These are phyloP conservation scores for Fusarium lyarnte DNA, from an alignment of 2,329 filamentous ascomycete genomes.

Conservation along the genomic window DNA sequence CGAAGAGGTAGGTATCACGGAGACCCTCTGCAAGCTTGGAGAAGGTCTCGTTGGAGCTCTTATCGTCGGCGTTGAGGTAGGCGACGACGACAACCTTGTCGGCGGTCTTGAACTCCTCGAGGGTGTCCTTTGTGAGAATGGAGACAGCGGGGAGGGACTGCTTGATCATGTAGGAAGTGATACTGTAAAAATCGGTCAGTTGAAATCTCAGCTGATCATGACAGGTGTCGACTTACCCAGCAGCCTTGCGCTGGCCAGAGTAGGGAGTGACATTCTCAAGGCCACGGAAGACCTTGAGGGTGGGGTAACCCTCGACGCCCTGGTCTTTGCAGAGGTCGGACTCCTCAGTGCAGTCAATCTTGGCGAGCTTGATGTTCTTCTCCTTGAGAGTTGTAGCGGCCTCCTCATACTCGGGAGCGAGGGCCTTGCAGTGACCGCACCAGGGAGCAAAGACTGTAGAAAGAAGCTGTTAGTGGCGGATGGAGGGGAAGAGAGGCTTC, in stretches of 20 bases:
- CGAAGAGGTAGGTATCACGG: conserved; percentile 93
- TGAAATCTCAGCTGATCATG: not conserved
- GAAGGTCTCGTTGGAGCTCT: conserved; percentile 89
- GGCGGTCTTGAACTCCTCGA: conserved; percentile 96
- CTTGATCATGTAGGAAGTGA: conserved; percentile 94
- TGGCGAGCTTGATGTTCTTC: conserved; percentile 85
- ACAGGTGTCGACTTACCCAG: conserved; percentile 62
- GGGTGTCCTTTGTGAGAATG: conserved; percentile 77
- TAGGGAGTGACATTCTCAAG: conserved; percentile 83
- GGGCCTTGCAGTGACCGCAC: conserved; percentile 98
- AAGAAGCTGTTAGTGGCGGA: conserved; percentile 49
- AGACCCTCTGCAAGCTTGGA: conserved; percentile 75
- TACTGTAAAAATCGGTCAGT: conserved; percentile 53
- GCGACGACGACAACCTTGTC: conserved; percentile 96
- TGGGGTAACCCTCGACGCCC: conserved; percentile 97
- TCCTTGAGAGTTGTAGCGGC: conserved; percentile 86
- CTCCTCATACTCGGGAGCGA: conserved; percentile 91
- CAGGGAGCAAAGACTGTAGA: conserved; percentile 87
- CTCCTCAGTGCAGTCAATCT: conserved; percentile 96
- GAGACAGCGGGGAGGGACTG: conserved; percentile 95
- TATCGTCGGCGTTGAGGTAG: conserved; percentile 83
- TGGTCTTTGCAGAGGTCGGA: conserved; percentile 88
- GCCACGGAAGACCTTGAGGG: conserved; percentile 98
- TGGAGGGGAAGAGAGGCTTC: not conserved
- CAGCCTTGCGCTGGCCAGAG: conserved; percentile 87